Conservation (phyloP, 805 yeast species). For the Kodamaea jinghongensis region DNA sequence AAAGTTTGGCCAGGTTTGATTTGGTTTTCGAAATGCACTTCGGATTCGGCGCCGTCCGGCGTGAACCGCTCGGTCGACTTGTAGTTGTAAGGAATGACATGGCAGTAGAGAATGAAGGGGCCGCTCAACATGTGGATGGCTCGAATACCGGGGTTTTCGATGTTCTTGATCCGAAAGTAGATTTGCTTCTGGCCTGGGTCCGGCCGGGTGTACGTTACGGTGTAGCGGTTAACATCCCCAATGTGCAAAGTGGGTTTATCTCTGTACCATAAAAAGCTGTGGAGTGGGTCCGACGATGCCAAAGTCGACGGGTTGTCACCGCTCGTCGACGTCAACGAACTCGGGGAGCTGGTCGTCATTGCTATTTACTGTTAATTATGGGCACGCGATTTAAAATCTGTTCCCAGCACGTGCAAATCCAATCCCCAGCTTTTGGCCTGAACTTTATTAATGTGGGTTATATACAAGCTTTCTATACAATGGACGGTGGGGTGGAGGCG, state of each 20-base stretch:
- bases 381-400: no score
- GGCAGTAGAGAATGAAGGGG: constrained; percentile 44
- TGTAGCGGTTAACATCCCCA: constrained; percentile 40
- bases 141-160: constrained; percentile 34
- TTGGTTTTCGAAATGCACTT: constrained; percentile 36
- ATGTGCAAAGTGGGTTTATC: constrained; percentile 33
- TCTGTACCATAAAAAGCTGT: constrained; percentile 13
- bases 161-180: constrained; percentile 38
- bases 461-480: no score
- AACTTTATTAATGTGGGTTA: no score
- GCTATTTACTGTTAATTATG: no score
- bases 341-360: no score
- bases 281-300: not conserved
- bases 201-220: constrained; percentile 21
- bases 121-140: constrained; percentile 43
- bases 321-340: not conserved
- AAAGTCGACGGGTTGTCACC: not conserved
- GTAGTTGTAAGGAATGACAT: constrained; percentile 39
- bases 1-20: constrained; percentile 73
- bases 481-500: no score
- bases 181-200: constrained; percentile 14
- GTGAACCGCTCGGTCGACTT: constrained; percentile 22
- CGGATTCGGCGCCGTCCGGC: constrained; percentile 23
- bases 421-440: no score
- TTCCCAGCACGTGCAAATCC: no score